Evolutionary conservation across 2,329 filamentous ascomycete genomes (phyloP).

Genomic region (Fusarium sp.): DNA sequence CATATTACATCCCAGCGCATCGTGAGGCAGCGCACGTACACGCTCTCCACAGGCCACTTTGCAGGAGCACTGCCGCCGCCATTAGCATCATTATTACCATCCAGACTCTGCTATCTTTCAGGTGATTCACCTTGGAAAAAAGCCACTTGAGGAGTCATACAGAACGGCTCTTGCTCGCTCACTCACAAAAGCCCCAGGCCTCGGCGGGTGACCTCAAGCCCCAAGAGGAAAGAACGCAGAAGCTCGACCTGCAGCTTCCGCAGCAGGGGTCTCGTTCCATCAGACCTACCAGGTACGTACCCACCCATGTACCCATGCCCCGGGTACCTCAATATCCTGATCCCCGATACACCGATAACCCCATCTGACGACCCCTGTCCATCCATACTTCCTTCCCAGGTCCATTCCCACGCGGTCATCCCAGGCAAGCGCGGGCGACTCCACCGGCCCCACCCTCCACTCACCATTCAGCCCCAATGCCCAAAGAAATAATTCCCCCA

Average conservation of each 20-base stretch:
- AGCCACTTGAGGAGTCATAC: conserved; percentile 9
- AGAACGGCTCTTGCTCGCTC: conserved; percentile 19
- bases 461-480: conserved; percentile 42
- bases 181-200: conserved; percentile 25
- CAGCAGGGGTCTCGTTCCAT: conserved; percentile 28
- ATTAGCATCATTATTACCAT: neutral
- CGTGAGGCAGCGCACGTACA: conserved; percentile 13
- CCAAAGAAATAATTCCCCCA: conserved; percentile 39
- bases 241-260: conserved; percentile 38
- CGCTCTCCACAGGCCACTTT: conserved; percentile 11
- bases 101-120: neutral
- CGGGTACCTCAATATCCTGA: conserved; percentile 22
- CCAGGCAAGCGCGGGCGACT: conserved; percentile 12
- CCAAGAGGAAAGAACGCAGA: conserved; percentile 39
- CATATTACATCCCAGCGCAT: conserved; percentile 22
- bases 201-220: conserved; percentile 28
- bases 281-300: conserved; percentile 32
- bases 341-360: conserved; percentile 43
- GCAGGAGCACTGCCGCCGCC: neutral
- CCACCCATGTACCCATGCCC: conserved; percentile 9
- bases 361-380: conserved; percentile 8
- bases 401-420: conserved; percentile 41
- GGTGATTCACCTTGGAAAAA: conserved; percentile 26
- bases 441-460: conserved; percentile 29
- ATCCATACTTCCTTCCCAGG: conserved; percentile 29